phyloP scores from a whole-genome alignment of 176 grass and related monocot genomes.

The Bonia amplexicaulis region DNA sequence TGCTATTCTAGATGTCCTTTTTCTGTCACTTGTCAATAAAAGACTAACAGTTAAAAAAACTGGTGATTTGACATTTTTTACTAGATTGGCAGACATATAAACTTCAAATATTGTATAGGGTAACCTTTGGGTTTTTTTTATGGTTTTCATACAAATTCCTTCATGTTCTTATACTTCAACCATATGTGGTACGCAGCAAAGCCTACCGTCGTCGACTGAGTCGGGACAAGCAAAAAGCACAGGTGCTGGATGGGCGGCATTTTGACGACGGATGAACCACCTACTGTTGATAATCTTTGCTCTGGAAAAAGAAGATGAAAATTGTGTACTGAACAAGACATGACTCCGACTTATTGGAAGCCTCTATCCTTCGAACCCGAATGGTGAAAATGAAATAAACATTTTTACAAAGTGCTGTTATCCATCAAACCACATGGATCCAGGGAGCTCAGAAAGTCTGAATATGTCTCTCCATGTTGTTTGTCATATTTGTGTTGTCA shows the following conservation, averaged over 20 bases:
- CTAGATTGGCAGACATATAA: background rate
- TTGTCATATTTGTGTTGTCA: slow-evolving; percentile 21
- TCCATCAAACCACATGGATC: slow-evolving; percentile 26
- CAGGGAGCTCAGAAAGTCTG: slow-evolving; percentile 18
- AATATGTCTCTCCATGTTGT: slow-evolving; percentile 27
- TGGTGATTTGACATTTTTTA: slow-evolving; percentile 6
- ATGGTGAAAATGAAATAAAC: slow-evolving; percentile 44
- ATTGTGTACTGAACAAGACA: slow-evolving; percentile 30
- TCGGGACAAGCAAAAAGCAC: slow-evolving; percentile 61
- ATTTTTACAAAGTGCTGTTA: slow-evolving; percentile 20
- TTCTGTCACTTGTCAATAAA: background rate
- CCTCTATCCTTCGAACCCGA: background rate
- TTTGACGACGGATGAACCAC: slow-evolving; percentile 43
- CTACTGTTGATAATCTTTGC: slow-evolving; percentile 24
- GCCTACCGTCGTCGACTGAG: slow-evolving; percentile 52
- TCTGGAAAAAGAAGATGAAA: slow-evolving; percentile 17
- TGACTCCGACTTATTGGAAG: background rate
- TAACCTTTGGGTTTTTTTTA: background rate
- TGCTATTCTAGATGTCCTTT: background rate
- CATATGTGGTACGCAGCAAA: slow-evolving; percentile 54
- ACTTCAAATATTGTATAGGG: background rate
- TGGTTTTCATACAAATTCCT: background rate
- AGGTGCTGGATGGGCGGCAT: slow-evolving; percentile 94
- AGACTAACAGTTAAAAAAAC: background rate
- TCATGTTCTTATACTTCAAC: background rate